A percentile compares a stretch with the other conserved stretches of the same genome.
phyloP scores from a whole-genome alignment of 2,329 filamentous ascomycete genomes.

The Colletotrichum kahawae region DNA sequence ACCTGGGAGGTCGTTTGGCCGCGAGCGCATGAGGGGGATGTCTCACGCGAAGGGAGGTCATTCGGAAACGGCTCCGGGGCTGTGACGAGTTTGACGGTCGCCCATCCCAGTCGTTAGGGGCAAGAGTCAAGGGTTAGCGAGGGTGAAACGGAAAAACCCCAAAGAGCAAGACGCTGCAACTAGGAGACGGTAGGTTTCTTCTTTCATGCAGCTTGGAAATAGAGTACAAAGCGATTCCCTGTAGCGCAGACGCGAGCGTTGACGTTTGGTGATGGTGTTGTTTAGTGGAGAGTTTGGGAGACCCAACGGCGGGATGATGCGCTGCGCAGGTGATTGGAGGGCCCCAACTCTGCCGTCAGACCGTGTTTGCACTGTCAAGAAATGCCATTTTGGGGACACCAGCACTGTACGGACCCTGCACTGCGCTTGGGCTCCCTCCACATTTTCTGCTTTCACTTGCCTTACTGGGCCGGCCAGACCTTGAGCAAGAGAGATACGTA shows the following conservation, averaged over 20 bases:
- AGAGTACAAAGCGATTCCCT: neutral
- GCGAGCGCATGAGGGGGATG: constrained; percentile 21
- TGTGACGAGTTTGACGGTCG: neutral
- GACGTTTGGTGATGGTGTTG: neutral
- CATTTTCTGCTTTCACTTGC: neutral
- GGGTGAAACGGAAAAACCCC: neutral
- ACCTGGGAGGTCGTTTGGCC: constrained; percentile 16
- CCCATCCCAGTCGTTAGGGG: neutral
- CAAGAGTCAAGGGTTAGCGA: neutral
- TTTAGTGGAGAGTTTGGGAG: neutral
- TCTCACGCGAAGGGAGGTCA: constrained; percentile 17
- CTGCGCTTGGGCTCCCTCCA: constrained; percentile 18
- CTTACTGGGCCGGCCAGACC: neutral
- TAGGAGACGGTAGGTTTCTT: neutral
- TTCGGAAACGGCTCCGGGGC: constrained; percentile 18
- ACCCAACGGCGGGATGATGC: neutral
- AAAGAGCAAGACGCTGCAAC: neutral
- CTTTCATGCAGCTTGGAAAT: neutral
- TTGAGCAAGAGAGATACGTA: neutral
- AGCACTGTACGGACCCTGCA: neutral
- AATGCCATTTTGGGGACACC: neutral
- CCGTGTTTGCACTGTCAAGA: neutral
- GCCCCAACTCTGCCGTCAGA: neutral
- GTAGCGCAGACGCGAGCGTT: neutral
- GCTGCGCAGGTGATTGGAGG: neutral